Evolutionary conservation across 768 basidiomycete genomes (phyloP), one percentile per base, ranked within the genome.

Genomic region (Gloeopeniophorella convolvens): DNA sequence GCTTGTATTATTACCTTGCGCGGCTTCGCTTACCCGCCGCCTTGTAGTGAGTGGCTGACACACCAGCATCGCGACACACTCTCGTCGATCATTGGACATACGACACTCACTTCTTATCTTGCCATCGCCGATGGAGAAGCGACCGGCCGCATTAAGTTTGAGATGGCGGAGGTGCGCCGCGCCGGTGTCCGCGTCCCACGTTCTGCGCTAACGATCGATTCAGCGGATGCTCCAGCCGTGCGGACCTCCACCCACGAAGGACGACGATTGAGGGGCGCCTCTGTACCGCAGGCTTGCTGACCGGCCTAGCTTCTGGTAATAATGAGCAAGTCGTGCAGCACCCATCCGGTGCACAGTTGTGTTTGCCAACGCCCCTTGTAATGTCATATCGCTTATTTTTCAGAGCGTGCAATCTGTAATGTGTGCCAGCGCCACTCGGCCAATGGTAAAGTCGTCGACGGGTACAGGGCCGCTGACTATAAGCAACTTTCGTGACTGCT

Each of bases 41-140:
- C 50, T 45, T 4, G 2, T 62, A 98, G 95, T 68, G 95, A 98
- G 64, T 98, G 95, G 95, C 68, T 95, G 39, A 96, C 92, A 6
- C 91, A 97, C 68, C 95, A 97, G 63, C 94, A 97, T 70, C 83
- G 95, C 34, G 95, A 98, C 66, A 94, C 92, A n/a, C 71, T 90
- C 54, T 72, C 94, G 20, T 87, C 94, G 8, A 93, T 98, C 55
- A 82, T 93, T 37, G 92, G 95, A 2, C 96, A 99, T 65, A 78
- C 91, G 3, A 77, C 89, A 0, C 70, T 99, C 48, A 72, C 82
- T 12, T 89, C 89, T 2, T 99, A 86, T 64, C 74, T 97, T 39
- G 83, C 93, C 1, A 82, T 98, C 60, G 94, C 94, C 12, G 95
- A 99, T 57, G 91, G 92, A 2, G 93, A 97, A 66, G 76, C 89